Evolutionary conservation across 2,329 filamentous ascomycete genomes (phyloP), one percentile per base, ranked within the genome.

Genomic region (Penicillium hesseltinei): DNA sequence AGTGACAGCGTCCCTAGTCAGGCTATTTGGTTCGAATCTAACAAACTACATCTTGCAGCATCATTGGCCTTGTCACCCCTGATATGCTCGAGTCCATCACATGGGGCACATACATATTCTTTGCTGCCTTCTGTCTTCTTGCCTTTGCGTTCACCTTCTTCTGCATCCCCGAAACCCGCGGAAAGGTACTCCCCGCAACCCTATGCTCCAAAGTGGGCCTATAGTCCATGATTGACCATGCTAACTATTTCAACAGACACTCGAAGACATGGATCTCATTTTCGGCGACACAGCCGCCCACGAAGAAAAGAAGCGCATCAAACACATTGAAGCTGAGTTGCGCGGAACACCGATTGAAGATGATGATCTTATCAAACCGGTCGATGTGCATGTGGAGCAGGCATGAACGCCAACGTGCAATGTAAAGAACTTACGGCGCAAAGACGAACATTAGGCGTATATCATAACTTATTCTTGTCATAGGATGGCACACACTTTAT

Each of bases 201-300:
- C 8, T 17, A 7, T 11, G 4, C 21, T 21, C 4, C 13, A 33
- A 19, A 8, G 2, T 33, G 19, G 19, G 5, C n/a, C 3, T 6
- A 19, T 13, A 8, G 0, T 19, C 7, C n/a, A 46, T 33, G n/a
- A 25, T 15, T 4, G 8, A 27, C 15, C 13, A 19, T 15, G 27
- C 51, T 58, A 46, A 59, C 10, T 29, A 17, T 11, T 51, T 11
- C 40, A 50, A 13, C 38, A 74, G 63, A 84, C 78, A 5, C 75
- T 86, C 13, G 82, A 85, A 66, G 78, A 85, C 58, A 83, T 85
- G 77, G 82, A 84, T 44, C 73, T 74, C 38, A 75, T 77, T 35
- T 78, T 78, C 54, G 73, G 73, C 3, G 76, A 78, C 48, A 75
- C 68, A 1, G 66, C 65, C 17, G 72, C 71, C 1, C 67, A 75